Conservation (phyloP, 129 eudicot species). For the Apium graveolens region DNA sequence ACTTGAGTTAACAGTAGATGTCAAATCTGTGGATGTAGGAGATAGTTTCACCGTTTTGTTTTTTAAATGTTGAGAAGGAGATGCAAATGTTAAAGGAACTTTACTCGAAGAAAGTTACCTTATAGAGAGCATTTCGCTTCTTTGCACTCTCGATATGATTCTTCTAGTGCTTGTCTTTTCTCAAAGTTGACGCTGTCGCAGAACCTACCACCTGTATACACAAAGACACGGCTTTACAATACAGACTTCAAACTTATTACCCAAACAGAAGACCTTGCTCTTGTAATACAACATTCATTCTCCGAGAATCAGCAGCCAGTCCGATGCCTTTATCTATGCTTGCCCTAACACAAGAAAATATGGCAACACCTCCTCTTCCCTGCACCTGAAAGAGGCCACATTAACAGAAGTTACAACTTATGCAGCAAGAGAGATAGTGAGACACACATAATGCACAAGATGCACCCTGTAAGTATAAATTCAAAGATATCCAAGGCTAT, state of each 20-base stretch:
- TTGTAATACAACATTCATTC: too few species aligned
- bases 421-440: too few species aligned
- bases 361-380: slow-evolving; percentile 95
- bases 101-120: slow-evolving; percentile 28
- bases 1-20: background rate
- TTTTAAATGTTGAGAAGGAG: background rate
- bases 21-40: background rate
- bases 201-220: too few species aligned
- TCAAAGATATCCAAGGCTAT: background rate
- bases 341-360: slow-evolving; percentile 89
- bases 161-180: slow-evolving; percentile 66
- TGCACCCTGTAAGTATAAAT: slow-evolving; percentile 1
- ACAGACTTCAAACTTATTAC: too few species aligned
- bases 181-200: slow-evolving; percentile 67
- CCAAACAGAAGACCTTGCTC: too few species aligned
- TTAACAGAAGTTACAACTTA: background rate
- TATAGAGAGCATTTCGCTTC: slow-evolving; percentile 45
- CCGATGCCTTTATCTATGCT: slow-evolving; percentile 72
- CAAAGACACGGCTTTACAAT: too few species aligned
- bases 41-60: background rate
- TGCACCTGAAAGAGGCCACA: slow-evolving; percentile 8
- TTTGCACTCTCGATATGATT: slow-evolving; percentile 76
- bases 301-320: slow-evolving; percentile 64
- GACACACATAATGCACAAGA: background rate
- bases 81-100: background rate